Evolutionary conservation across 208 protist species (phyloP).

Genomic region (Crithidia expoeki): DNA sequence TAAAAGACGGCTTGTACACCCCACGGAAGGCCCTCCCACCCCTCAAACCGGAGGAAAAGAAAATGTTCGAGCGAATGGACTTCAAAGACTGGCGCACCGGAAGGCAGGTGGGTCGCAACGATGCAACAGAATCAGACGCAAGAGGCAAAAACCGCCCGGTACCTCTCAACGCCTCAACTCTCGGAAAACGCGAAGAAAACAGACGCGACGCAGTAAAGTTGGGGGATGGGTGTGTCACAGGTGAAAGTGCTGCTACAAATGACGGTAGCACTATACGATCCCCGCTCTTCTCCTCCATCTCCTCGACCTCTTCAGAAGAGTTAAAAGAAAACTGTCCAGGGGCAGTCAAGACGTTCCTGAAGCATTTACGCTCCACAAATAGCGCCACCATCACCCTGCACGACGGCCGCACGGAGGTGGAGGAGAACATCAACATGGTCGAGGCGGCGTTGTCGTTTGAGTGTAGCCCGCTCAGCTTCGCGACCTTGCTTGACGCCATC

Average conservation of each 20-base stretch:
- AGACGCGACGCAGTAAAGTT: neutral
- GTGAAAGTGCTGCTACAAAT: too few relatives aligned
- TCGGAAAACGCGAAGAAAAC: too few relatives aligned
- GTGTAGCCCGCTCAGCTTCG: constrained; percentile 65
- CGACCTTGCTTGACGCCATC: constrained; percentile 56
- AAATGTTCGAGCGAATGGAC: constrained; percentile 40
- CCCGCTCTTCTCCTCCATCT: neutral
- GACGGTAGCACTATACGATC: too few relatives aligned
- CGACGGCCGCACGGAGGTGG: constrained; percentile 59
- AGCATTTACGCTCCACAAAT: constrained; percentile 19
- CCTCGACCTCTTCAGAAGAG: constrained; percentile 12
- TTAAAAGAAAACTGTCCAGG: constrained; percentile 16
- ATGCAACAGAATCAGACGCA: neutral
- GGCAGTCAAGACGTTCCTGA: constrained; percentile 10
- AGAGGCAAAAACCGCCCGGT: neutral
- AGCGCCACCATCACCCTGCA: constrained; percentile 18
- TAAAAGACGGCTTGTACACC: constrained; percentile 60
- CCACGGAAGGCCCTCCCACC: constrained; percentile 61
- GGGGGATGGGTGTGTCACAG: neutral
- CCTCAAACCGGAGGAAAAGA: constrained; percentile 41
- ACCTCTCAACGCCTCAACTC: neutral
- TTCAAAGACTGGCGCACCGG: constrained; percentile 25
- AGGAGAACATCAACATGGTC: constrained; percentile 56
- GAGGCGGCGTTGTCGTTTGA: constrained; percentile 45
- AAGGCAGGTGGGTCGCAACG: neutral